Conservation (phyloP, 208 protist species). For the Angomonas ambiguus region DNA sequence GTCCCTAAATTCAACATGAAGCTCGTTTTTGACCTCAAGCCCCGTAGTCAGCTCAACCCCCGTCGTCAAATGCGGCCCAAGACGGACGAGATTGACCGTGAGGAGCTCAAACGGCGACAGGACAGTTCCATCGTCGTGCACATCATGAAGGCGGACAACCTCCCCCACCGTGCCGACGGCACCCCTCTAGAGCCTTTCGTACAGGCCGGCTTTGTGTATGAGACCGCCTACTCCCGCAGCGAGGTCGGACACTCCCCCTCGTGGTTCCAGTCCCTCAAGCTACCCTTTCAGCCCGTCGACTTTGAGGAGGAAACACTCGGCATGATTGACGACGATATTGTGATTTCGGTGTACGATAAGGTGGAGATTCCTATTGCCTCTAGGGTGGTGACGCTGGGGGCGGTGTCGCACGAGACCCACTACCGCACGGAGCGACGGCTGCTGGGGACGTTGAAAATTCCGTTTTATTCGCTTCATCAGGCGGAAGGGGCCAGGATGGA, state of each 20-base stretch:
- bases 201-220: conserved; percentile 69
- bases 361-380: conserved; percentile 61
- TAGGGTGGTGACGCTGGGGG: conserved; percentile 30
- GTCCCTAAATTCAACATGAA: conserved; percentile 51
- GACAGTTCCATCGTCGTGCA: conserved; percentile 72
- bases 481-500: conserved; percentile 63
- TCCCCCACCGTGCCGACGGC: conserved; percentile 60
- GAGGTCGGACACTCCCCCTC: conserved; percentile 62
- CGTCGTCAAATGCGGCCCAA: conserved; percentile 59
- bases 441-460: conserved; percentile 65
- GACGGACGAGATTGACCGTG: conserved; percentile 61
- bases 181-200: conserved; percentile 75
- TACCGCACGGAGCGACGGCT: conserved; percentile 81
- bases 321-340: conserved; percentile 81
- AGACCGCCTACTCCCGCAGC: conserved; percentile 62
- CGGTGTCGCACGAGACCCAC: conserved; percentile 71
- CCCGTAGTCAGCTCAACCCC: conserved; percentile 74
- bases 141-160: conserved; percentile 78
- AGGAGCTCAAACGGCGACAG: conserved; percentile 35
- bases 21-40: conserved; percentile 33
- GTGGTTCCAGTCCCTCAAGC: conserved; percentile 80
- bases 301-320: conserved; percentile 82
- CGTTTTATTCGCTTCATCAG: conserved; percentile 73
- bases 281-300: conserved; percentile 76
- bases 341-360: conserved; percentile 80